phyloP scores from a whole-genome alignment of 1,139 yeast genomes.

The Lodderomyces parapsilosis region DNA sequence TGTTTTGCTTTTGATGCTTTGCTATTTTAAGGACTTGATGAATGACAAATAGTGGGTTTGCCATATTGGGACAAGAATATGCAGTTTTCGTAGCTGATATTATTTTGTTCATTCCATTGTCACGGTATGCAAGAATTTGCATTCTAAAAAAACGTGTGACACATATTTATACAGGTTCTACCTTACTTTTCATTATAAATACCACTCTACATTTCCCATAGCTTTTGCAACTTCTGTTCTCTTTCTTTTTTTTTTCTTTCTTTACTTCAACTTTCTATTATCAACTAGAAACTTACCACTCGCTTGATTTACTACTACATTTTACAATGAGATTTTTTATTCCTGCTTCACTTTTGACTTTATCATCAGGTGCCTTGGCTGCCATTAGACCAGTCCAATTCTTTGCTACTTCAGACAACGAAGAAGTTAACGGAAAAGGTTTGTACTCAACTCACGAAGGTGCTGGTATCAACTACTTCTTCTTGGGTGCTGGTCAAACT shows the following conservation, averaged over 20 bases:
- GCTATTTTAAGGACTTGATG: too few species aligned
- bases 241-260: background rate
- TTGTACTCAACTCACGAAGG: conserved; percentile 48
- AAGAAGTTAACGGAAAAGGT: conserved; percentile 25
- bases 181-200: background rate
- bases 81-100: too few species aligned
- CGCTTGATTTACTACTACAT: conserved; percentile 1
- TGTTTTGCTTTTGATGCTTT: too few species aligned
- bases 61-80: too few species aligned
- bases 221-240: background rate
- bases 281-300: conserved; percentile 1
- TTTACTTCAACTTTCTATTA: background rate
- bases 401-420: conserved; percentile 22
- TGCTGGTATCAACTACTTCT: conserved; percentile 52
- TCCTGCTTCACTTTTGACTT: conserved; percentile 16
- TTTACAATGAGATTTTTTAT: conserved; percentile 21
- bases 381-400: conserved; percentile 19
- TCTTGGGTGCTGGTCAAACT: conserved; percentile 21
- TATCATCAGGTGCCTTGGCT: conserved; percentile 23
- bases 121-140: too few species aligned
- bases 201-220: background rate
- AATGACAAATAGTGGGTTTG: too few species aligned
- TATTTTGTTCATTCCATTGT: too few species aligned
- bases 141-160: too few species aligned
- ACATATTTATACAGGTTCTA: too few species aligned